These are phyloP conservation scores for Bruguiera parviflora DNA, from an alignment of 345 rosid genomes.

Conservation along the genomic window DNA sequence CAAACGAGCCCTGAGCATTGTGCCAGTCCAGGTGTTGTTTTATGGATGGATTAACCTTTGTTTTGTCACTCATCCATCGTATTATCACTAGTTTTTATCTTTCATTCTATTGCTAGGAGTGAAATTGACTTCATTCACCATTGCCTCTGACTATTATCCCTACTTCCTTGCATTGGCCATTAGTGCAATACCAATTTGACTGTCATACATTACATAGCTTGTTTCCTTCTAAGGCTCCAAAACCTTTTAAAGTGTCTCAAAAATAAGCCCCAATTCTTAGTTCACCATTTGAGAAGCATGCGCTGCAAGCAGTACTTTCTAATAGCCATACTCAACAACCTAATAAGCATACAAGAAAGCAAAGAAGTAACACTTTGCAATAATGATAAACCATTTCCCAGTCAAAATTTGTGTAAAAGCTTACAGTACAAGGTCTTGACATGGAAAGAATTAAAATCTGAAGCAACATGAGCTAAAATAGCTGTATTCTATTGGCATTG, in stretches of 20 bases:
- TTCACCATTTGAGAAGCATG: constrained; percentile 43
- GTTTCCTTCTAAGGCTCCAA: constrained; percentile 48
- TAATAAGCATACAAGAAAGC: constrained; percentile 41
- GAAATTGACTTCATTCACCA: no score
- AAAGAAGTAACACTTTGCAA: constrained; percentile 47
- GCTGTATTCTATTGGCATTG: no score
- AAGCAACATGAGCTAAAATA: no score
- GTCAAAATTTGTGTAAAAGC: no score
- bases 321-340: constrained; percentile 28
- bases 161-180: constrained; percentile 73
- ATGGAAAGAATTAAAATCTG: no score
- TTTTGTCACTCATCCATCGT: no score
- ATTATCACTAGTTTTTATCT: no score
- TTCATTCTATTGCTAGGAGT: no score
- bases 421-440: no score
- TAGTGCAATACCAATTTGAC: constrained; percentile 60
- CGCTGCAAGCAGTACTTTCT: constrained; percentile 64
- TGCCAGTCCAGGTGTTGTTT: no score
- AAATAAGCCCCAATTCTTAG: constrained; percentile 38
- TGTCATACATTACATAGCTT: constrained; percentile 60
- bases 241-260: constrained; percentile 34
- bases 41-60: no score
- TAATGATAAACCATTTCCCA: not conserved
- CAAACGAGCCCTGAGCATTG: no score
- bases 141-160: constrained; percentile 57